Conservation (phyloP, 2,329 filamentous ascomycete genomes). For the Epichloe aotearoae region DNA sequence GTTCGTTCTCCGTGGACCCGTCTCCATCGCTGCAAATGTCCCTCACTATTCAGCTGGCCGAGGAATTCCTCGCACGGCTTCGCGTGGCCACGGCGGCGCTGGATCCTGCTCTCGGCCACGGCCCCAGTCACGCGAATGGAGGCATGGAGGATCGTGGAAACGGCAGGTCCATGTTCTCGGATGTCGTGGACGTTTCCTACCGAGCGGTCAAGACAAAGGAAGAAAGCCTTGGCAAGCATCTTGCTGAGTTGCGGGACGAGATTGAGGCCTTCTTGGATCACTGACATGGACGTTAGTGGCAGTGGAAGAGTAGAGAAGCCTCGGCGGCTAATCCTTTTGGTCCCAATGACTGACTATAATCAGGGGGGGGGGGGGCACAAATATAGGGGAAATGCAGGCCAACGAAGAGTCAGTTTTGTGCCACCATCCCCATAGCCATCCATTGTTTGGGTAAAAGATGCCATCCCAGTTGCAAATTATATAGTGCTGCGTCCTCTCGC, state of each 20-base stretch:
- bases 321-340: no score
- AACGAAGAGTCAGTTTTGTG: no score
- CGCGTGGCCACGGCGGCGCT: conserved; percentile 18
- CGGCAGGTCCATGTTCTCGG: conserved; percentile 18
- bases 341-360: no score
- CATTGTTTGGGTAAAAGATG: no score
- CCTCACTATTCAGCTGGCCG: conserved; percentile 27
- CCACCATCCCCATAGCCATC: no score
- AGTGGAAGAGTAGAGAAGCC: background rate
- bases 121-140: background rate
- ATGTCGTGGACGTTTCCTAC: conserved; percentile 19
- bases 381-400: no score
- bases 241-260: conserved; percentile 19
- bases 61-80: conserved; percentile 25
- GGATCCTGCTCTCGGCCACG: conserved; percentile 12
- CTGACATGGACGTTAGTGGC: background rate
- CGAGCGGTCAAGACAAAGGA: conserved; percentile 20
- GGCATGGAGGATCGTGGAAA: conserved; percentile 7
- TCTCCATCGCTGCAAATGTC: conserved; percentile 28
- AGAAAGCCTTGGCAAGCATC: conserved; percentile 20
- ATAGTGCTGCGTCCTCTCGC: no score
- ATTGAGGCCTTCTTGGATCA: conserved; percentile 20
- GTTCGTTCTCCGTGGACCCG: conserved; percentile 26
- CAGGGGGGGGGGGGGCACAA: no score
- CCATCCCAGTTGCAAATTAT: no score